Percentiles rank a stretch among this genome's conserved stretches.
Conservation (phyloP, 106 monocot species). For the Dendrobium catenatum region DNA sequence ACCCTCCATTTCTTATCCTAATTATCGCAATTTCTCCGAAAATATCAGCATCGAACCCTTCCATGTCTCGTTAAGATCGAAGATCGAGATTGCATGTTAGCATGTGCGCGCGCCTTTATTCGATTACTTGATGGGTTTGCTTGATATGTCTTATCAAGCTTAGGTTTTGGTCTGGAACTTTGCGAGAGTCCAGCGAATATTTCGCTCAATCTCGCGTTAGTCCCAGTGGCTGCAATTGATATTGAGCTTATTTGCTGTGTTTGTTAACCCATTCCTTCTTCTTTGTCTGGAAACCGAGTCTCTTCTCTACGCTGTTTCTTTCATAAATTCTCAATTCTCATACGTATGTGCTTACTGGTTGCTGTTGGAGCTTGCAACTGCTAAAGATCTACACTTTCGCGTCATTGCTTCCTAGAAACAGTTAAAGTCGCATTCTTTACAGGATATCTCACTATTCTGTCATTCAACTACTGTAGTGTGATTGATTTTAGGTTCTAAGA, state of each 20-base stretch:
- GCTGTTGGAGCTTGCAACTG: background rate
- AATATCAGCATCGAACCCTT: background rate
- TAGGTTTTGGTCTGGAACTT: background rate
- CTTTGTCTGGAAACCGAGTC: background rate
- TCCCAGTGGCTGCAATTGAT: background rate
- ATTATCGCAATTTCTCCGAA: background rate
- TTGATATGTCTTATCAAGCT: background rate
- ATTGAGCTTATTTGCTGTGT: background rate
- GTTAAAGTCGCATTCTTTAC: background rate
- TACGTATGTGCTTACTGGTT: background rate
- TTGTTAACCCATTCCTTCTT: background rate
- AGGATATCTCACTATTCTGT: background rate
- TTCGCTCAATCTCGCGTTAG: background rate
- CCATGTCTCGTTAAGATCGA: background rate
- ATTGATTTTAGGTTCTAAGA: background rate
- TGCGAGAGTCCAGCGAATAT: background rate
- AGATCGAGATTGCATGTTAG: background rate
- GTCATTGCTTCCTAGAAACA: background rate
- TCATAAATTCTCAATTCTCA: background rate
- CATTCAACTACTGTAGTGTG: background rate
- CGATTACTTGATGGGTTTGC: background rate
- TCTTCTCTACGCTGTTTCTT: background rate
- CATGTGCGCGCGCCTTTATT: background rate
- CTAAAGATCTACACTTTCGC: background rate
- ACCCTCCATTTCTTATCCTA: background rate